Conservation (phyloP, 257 asterid species). For the Nicotiana benthamiana region DNA sequence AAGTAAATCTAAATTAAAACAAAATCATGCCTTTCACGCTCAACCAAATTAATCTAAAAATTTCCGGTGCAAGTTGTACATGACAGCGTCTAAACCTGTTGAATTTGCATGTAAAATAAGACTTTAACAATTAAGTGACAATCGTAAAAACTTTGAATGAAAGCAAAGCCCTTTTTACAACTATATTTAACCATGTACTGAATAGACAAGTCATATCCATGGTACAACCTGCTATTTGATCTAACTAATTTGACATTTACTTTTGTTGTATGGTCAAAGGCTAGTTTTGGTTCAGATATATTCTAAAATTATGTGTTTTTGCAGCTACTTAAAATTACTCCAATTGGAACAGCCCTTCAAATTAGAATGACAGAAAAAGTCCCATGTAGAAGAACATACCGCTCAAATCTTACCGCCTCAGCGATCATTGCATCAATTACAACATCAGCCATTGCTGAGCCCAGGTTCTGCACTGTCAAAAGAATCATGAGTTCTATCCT, state of each 20-base stretch:
- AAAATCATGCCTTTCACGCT: neutral
- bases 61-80: neutral
- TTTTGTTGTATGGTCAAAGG: neutral
- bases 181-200: neutral
- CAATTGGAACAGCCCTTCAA: neutral
- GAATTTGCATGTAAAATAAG: neutral
- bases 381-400: slow-evolving; percentile 35
- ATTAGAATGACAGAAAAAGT: neutral
- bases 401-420: slow-evolving; percentile 83
- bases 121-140: neutral
- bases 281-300: neutral
- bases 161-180: neutral
- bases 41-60: neutral
- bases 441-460: slow-evolving; percentile 98
- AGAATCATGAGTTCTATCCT: slow-evolving; percentile 67
- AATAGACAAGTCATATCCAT: neutral
- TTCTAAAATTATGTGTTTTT: neutral
- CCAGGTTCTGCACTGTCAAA: slow-evolving; percentile 79
- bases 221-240: neutral
- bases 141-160: neutral
- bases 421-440: slow-evolving; percentile 99
- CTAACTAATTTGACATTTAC: neutral
- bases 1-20: slow-evolving; percentile 9
- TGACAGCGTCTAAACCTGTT: neutral
- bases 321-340: neutral